Percentiles rank a stretch among this genome's conserved stretches.
These are phyloP conservation scores for Picochlorum sp. DNA, from an alignment of 139 green algal species.

Conservation along the genomic window DNA sequence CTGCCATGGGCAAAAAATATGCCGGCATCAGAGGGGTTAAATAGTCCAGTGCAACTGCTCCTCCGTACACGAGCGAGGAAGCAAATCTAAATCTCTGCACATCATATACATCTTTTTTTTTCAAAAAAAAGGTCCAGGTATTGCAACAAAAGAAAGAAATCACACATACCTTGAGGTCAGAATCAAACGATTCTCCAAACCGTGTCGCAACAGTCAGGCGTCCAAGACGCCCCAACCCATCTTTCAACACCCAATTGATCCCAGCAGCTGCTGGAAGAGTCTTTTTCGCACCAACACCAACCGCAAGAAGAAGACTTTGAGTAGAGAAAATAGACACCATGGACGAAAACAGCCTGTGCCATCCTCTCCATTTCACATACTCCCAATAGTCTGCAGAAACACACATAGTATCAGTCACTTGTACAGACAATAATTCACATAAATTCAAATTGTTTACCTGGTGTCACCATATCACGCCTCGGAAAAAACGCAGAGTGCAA, in stretches of 20 bases:
- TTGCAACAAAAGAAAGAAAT: slow-evolving; percentile 14
- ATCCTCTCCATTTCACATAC: slow-evolving; percentile 65
- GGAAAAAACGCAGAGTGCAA: slow-evolving; percentile 27
- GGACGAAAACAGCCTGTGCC: slow-evolving; percentile 70
- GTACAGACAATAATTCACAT: too few species aligned
- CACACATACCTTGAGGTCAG: slow-evolving; percentile 65
- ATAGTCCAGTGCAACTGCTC: slow-evolving; percentile 67
- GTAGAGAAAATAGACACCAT: slow-evolving; percentile 70
- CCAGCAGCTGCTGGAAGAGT: slow-evolving; percentile 62
- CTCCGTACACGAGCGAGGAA: slow-evolving; percentile 70
- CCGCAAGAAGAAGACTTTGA: slow-evolving; percentile 75
- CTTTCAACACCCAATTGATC: slow-evolving; percentile 75
- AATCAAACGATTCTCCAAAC: slow-evolving; percentile 73
- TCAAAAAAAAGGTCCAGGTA: not conserved
- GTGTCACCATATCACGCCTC: too few species aligned
- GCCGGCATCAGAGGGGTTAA: slow-evolving; percentile 73
- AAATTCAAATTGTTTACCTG: too few species aligned
- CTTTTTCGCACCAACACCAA: slow-evolving; percentile 79
- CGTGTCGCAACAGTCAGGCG: slow-evolving; percentile 64
- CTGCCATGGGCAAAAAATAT: slow-evolving; percentile 76
- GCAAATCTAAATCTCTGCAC: slow-evolving; percentile 66
- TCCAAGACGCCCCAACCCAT: slow-evolving; percentile 65
- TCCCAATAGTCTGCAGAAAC: slow-evolving; percentile 77
- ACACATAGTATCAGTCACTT: not conserved
- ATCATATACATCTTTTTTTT: slow-evolving; percentile 2